Base-by-base conservation (phyloP, 306 rosid species). In the Pueraria montana region DNA sequence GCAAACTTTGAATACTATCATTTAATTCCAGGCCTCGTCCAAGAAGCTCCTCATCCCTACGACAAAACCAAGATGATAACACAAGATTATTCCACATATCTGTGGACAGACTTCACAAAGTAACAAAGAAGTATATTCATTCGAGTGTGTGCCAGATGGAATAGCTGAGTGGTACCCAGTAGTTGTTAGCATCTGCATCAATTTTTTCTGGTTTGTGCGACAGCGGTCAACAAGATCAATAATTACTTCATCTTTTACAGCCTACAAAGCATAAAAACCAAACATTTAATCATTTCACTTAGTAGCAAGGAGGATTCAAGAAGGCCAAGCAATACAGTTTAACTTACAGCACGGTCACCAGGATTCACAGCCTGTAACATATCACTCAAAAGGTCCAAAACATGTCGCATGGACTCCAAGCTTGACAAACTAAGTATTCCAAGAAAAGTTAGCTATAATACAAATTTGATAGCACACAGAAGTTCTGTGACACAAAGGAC, bases 111-210 rank as follows among this genome's bases (percentile, higher is more conserved):
- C 40, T 43, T 48, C 58, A 78, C 34, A 43, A 46, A 56, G 68
- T 53, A 82, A 80, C 43, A 30, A 20, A 74, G 42, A 76, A 56
- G 16, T 17, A 74, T 64, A 46, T 68, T 17, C 30, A 46, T 68
- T 17, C 30, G 21, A 13, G 61, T 16, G 12, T 32, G 63, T 46
- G 36, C 59, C 27, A 67, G 56, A 74, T 42, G 65, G 12, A 72
- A 80, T 65, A 24, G 52, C 32, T 21, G 27, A 58, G 62, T 32
- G 68, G 43, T 81, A 89, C 99, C 97, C 99, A 30, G 98, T 91
- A 21, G 97, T 90, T 63, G 99, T 96, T 65, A 96, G 91, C 99
- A 96, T 94, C 82, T 96, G 97, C 91, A 94, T 96, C 90, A 96
- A 85, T 85, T 91, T 94, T 82, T 90, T 96, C 92, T 94, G 99